Percentiles rank a stretch among this genome's conserved stretches.
Conservation (phyloP, 805 yeast genomes). For the Starmerella geochares region DNA sequence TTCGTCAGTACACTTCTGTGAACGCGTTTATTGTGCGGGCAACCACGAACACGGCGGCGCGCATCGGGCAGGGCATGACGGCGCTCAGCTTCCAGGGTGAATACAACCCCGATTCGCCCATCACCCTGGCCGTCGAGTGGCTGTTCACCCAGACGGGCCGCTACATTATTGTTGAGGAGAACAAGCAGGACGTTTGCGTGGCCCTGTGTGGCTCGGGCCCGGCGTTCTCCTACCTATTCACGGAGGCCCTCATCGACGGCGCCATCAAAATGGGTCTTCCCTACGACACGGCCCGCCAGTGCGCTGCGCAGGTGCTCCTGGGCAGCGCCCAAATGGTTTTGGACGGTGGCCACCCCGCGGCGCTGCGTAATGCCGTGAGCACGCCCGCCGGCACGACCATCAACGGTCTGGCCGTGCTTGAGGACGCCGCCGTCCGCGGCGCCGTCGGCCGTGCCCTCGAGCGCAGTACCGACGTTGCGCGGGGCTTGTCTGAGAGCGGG, state of each 20-base stretch:
- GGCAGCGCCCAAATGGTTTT: conserved; percentile 89
- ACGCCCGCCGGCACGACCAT: conserved; percentile 98
- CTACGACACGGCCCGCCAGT: conserved; percentile 63
- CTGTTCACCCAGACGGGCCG: conserved; percentile 37
- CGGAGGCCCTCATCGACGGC: conserved; percentile 89
- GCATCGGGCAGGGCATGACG: conserved; percentile 87
- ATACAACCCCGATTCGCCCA: conserved; percentile 27
- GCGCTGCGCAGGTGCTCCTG: conserved; percentile 88
- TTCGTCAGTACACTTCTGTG: conserved; percentile 34
- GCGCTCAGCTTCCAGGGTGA: conserved; percentile 68
- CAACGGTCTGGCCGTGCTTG: conserved; percentile 86
- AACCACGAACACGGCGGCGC: conserved; percentile 98
- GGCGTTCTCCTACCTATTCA: conserved; percentile 78
- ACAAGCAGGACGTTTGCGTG: conserved; percentile 93
- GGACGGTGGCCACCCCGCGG: conserved; percentile 82
- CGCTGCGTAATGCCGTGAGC: conserved; percentile 74
- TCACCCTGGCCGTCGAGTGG: conserved; percentile 33
- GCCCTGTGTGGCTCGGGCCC: conserved; percentile 95
- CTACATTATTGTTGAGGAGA: conserved; percentile 45
- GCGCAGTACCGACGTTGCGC: conserved; percentile 79
- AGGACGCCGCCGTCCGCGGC: conserved; percentile 78
- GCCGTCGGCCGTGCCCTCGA: conserved; percentile 82
- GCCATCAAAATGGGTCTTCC: conserved; percentile 93
- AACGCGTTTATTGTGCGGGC: conserved; percentile 61
- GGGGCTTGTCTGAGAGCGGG: conserved; percentile 17